These are phyloP conservation scores for Fusarium sp. DNA, from an alignment of 2,329 filamentous ascomycete species.

Conservation along the genomic window DNA sequence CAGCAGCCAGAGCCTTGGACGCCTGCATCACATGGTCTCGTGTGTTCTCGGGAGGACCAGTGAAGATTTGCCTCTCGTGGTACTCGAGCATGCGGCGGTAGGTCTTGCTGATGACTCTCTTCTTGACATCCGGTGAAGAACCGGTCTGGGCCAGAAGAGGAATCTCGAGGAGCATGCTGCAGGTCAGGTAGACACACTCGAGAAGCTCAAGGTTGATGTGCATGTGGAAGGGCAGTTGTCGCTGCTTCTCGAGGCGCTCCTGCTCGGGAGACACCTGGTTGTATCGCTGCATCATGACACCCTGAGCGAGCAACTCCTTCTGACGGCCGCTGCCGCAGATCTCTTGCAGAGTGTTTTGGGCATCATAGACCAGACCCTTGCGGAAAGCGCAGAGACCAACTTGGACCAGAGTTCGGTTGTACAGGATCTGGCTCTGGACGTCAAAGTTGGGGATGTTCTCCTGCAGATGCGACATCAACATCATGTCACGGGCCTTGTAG, in stretches of 20 bases:
- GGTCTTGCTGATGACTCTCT: slow-evolving; percentile 98
- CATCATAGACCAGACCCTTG: slow-evolving; percentile 95
- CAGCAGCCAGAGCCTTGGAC: slow-evolving; percentile 94
- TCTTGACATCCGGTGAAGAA: slow-evolving; percentile 95
- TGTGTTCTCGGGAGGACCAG: slow-evolving; percentile 97
- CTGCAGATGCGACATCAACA: slow-evolving; percentile 99
- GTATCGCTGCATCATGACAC: slow-evolving; percentile 98
- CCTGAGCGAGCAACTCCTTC: slow-evolving; percentile 97
- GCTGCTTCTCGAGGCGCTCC: slow-evolving; percentile 95
- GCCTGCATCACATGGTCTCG: slow-evolving; percentile 99
- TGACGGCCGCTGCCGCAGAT: slow-evolving; percentile 97
- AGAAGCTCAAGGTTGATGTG: slow-evolving; percentile 99
- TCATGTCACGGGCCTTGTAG: slow-evolving; percentile 98
- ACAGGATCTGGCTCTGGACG: slow-evolving; percentile 96
- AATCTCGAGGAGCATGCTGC: slow-evolving; percentile 99
- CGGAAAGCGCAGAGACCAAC: slow-evolving; percentile 99
- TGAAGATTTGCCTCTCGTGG: slow-evolving; percentile 99
- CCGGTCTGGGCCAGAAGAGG: slow-evolving; percentile 96
- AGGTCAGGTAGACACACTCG: slow-evolving; percentile 98
- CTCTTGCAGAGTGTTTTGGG: slow-evolving; percentile 96
- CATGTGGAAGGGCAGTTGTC: slow-evolving; percentile 99
- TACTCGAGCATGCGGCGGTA: slow-evolving; percentile 99
- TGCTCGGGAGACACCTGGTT: slow-evolving; percentile 97
- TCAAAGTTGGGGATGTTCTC: slow-evolving; percentile 98
- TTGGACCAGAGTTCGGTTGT: slow-evolving; percentile 97